Evolutionary conservation across 2,329 filamentous ascomycete species (phyloP), one percentile per base, ranked within the genome.

Genomic region (Stachybotrys elegans): DNA sequence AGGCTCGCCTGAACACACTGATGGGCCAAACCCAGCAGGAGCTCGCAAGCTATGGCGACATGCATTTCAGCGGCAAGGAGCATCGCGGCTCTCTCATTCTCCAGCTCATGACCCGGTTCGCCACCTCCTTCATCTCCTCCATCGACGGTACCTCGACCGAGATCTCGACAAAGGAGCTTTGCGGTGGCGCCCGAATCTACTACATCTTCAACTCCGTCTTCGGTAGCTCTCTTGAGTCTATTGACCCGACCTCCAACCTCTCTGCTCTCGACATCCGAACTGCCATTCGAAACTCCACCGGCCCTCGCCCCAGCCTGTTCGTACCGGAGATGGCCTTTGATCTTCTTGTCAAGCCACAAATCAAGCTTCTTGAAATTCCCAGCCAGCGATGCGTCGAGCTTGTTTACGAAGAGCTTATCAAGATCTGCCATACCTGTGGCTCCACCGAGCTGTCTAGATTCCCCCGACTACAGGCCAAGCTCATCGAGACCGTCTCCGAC

Each of bases 1-100:
- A 98, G 70, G 93, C 93, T 40, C 84, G 93, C 44, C 76, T 98
- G 49, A 98, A 98, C 67, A 98, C 93, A 1, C 73, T 98, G 42
- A 98, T 98, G 93, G 93, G 93, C n/a, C 93, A 98, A 68, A 97
- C 93, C 40, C 93, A 98, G 62, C 93, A 98, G 70, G 93, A 98
- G 66, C 77, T 98, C 45, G 93, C 93, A 35, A 95, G 92, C 66
- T 98, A 98, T 61, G 93, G 93, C 29, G 94, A 97, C 62, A 95
- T 93, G 72, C 88, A 95, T 57, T 98, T 98, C 63, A 95, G 88
- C 51, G 93, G 93, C 57, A 95, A 95, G 65, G 93, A 97, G 65
- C 93, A 98, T 62, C 81, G 92, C 41, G 93, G 93, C 23, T 95
- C 92, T 22, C 77, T 98, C 50, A 95, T 98, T 46, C 71, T 98